Base-by-base conservation (phyloP, 352 stramenopile genomes). In the Phytopythium aichiense region DNA sequence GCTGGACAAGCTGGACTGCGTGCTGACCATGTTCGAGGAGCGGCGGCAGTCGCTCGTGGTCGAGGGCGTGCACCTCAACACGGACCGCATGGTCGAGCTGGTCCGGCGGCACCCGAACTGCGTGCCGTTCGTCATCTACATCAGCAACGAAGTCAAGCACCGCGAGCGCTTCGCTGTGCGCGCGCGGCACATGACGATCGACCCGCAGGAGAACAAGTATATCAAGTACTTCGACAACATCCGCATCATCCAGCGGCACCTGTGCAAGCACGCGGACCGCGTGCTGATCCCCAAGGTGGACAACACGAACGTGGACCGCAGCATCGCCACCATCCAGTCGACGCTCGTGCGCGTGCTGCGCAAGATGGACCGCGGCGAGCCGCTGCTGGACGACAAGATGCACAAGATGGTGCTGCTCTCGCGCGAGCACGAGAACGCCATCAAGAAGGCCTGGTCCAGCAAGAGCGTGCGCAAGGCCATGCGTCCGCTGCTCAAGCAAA, bases 171-270 rank as follows among this genome's bases (percentile, higher is more conserved):
- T 95, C 35, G 87, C 84, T 25, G 84, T 95, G 22, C 84, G 87
- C 16, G 83, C 87, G 33, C 77, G 85, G 1, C 84, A 95, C 75
- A 95, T 95, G 87, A 95, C 87, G 46, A 89, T 95, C 55, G 83
- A 94, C 58, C 87, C 87, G 15, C 83, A 94, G 64, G 82, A 89
- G 57, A 95, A 95, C 73, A 95, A 95, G 70, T 95, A 95, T 69
- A 95, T 95, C 64, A 91, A 94, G 61, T 88, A 93, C 69, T 95
- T 95, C 64, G 87, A 94, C 68, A 95, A 95, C 62, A 95, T 95
- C 63, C 84, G 85, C 66, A 88, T 92, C 64, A 95, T 95, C 64
- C 87, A 95, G 74, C 79, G 81, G 38, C 81, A 94, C 64, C 66
- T 93, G 25, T 91, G 83, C 66, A 95, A 95, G 66, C 74, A 93